phyloP scores from a whole-genome alignment of 2,329 filamentous ascomycete genomes.

The Colletotrichum sojae region DNA sequence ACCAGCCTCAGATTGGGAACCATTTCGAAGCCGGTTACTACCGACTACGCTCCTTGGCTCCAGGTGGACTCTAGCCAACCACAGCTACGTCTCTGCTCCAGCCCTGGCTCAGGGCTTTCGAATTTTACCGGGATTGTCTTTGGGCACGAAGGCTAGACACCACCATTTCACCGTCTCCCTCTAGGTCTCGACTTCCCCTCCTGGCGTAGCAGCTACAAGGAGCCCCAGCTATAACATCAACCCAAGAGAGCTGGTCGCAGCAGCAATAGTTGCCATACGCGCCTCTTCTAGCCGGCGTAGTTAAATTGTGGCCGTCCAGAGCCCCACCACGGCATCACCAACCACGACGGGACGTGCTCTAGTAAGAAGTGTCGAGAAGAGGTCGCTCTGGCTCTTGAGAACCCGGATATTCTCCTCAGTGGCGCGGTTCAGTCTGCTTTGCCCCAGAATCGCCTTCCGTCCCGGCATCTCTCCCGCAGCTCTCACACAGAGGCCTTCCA shows the following conservation, averaged over 20 bases:
- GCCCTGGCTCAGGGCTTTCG: slow-evolving; percentile 15
- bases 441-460: slow-evolving; percentile 10
- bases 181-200: slow-evolving; percentile 23
- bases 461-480: slow-evolving; percentile 5
- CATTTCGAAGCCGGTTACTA: slow-evolving; percentile 17
- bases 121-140: slow-evolving; percentile 35
- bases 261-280: slow-evolving; percentile 26
- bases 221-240: slow-evolving; percentile 30
- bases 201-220: slow-evolving; percentile 34
- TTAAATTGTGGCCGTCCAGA: slow-evolving; percentile 14
- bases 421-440: slow-evolving; percentile 16
- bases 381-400: slow-evolving; percentile 32
- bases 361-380: slow-evolving; percentile 1
- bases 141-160: slow-evolving; percentile 25
- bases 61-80: slow-evolving; percentile 25
- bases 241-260: slow-evolving; percentile 28
- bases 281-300: slow-evolving; percentile 17
- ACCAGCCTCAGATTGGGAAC: slow-evolving; percentile 4
- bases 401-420: slow-evolving; percentile 23
- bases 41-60: slow-evolving; percentile 23
- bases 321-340: slow-evolving; percentile 37
- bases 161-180: slow-evolving; percentile 28
- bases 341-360: neutral
- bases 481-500: slow-evolving; percentile 1
- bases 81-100: slow-evolving; percentile 13